A percentile compares a stretch with the other conserved stretches of the same genome.
phyloP scores from a whole-genome alignment of 495 filamentous ascomycete genomes.

The Clavariopsis aquatica region DNA sequence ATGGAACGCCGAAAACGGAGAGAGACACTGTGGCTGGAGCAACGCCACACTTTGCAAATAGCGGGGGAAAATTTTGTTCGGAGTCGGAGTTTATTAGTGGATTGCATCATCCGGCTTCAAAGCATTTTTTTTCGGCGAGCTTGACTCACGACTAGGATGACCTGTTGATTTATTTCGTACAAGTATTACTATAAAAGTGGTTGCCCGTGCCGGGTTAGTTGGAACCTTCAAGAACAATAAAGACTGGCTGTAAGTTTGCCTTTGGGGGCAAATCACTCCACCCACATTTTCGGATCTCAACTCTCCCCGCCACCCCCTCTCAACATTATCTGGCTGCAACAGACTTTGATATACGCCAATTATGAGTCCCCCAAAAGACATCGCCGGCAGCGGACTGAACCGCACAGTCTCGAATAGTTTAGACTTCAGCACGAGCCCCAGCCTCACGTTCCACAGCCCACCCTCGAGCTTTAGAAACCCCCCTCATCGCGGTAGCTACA shows the following conservation, averaged over 20 bases:
- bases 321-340: background rate
- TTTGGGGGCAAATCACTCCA: background rate
- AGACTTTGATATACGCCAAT: background rate
- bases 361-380: slow-evolving; percentile 33
- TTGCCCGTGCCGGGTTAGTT: too few relatives aligned
- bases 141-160: slow-evolving; percentile 6
- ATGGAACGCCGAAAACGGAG: background rate
- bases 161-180: background rate
- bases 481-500: slow-evolving; percentile 13
- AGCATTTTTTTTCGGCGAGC: slow-evolving; percentile 3
- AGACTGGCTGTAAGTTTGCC: too few relatives aligned
- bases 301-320: background rate
- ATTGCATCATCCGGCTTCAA: slow-evolving; percentile 21
- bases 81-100: too few relatives aligned
- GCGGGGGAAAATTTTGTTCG: background rate
- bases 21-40: slow-evolving; percentile 4
- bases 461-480: slow-evolving; percentile 49
- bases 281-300: background rate
- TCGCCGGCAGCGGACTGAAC: slow-evolving; percentile 12
- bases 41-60: background rate
- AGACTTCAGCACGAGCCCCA: slow-evolving; percentile 56
- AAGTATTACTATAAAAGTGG: too few relatives aligned
- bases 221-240: too few relatives aligned
- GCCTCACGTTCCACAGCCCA: slow-evolving; percentile 64
- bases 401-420: slow-evolving; percentile 25